phyloP scores from a whole-genome alignment of 371 early-diverging fungal species.

The Mortierella sp. region DNA sequence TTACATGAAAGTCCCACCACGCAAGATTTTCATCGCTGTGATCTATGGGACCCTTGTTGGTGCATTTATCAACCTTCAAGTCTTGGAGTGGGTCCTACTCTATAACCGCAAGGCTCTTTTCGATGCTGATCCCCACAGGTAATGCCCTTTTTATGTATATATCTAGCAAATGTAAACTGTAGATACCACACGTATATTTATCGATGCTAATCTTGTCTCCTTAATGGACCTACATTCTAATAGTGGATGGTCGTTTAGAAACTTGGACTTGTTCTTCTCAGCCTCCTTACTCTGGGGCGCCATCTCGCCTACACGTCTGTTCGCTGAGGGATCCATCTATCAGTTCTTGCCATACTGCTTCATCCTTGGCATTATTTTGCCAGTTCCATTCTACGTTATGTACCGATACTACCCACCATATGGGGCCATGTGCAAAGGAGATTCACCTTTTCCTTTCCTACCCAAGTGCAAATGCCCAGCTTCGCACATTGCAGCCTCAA shows the following conservation, averaged over 20 bases:
- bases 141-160: no score
- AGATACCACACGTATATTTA: not conserved
- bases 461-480: conserved; percentile 33
- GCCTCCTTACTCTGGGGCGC: conserved; percentile 75
- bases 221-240: not conserved
- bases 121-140: conserved; percentile 28
- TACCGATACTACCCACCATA: conserved; percentile 48
- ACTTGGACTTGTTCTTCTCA: conserved; percentile 55
- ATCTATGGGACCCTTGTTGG: conserved; percentile 46
- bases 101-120: conserved; percentile 40
- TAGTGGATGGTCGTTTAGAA: conserved; percentile 55
- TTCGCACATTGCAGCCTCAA: conserved; percentile 6
- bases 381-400: conserved; percentile 66
- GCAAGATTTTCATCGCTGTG: conserved; percentile 45
- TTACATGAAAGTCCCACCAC: conserved; percentile 52
- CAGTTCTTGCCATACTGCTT: conserved; percentile 67
- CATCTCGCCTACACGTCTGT: conserved; percentile 77
- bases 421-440: conserved; percentile 37
- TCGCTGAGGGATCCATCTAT: conserved; percentile 72
- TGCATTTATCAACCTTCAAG: conserved; percentile 41
- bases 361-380: conserved; percentile 67
- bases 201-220: not conserved
- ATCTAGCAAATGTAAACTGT: not conserved
- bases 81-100: conserved; percentile 39
- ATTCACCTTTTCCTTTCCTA: conserved; percentile 19